These are phyloP conservation scores for Penicillium sp. DNA, from an alignment of 2,329 filamentous ascomycete genomes.

Conservation along the genomic window DNA sequence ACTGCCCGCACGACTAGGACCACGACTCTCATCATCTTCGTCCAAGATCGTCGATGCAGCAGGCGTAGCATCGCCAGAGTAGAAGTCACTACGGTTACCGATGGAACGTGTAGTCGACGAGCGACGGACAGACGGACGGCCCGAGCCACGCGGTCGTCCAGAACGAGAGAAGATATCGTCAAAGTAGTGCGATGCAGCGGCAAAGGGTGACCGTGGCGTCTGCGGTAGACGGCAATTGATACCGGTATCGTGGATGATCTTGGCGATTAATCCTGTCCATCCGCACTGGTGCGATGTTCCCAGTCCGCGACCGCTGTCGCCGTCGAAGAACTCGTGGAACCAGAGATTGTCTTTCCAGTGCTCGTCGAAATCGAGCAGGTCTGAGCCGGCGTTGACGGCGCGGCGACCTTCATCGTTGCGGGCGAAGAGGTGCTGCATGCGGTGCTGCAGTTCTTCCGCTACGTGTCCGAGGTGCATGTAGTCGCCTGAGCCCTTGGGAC, in stretches of 20 bases:
- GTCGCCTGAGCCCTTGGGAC: slow-evolving; percentile 88
- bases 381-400: slow-evolving; percentile 81
- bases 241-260: slow-evolving; percentile 96
- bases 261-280: slow-evolving; percentile 93
- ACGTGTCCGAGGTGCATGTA: slow-evolving; percentile 95
- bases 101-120: slow-evolving; percentile 83
- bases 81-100: slow-evolving; percentile 77
- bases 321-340: slow-evolving; percentile 98
- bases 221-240: slow-evolving; percentile 88
- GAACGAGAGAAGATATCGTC: slow-evolving; percentile 76
- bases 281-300: slow-evolving; percentile 94
- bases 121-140: slow-evolving; percentile 63
- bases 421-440: slow-evolving; percentile 86
- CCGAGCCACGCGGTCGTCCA: slow-evolving; percentile 43
- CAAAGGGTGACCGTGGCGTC: slow-evolving; percentile 82
- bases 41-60: slow-evolving; percentile 34
- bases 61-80: slow-evolving; percentile 38
- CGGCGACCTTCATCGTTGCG: slow-evolving; percentile 80
- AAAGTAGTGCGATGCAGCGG: slow-evolving; percentile 88
- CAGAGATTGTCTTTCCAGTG: slow-evolving; percentile 92
- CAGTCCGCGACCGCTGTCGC: slow-evolving; percentile 82
- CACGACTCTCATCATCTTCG: slow-evolving; percentile 35
- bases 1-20: slow-evolving; percentile 31
- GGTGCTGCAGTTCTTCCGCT: slow-evolving; percentile 91
- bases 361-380: slow-evolving; percentile 84